Evolutionary conservation across 306 rosid species (phyloP), one percentile per base, ranked within the genome.

Genomic region (Sphenostylis stenocarpa): DNA sequence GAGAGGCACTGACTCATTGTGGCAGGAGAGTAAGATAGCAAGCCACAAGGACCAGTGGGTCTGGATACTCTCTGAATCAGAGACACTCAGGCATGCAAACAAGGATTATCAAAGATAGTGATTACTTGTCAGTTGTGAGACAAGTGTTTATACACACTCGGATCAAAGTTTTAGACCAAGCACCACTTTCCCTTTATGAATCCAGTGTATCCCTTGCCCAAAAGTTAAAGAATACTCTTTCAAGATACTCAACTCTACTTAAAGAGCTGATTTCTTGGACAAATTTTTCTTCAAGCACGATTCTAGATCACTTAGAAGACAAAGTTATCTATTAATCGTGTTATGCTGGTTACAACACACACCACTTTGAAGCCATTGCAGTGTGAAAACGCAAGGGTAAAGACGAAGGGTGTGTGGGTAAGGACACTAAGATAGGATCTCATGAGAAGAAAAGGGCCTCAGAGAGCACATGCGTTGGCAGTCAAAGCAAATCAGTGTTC

Each of bases 51-150:
- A 62, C 70, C 28, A 65, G 63, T 45, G 76, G 20, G 77, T 71
- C 82, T 70, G 64, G 64, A 64, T 64, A 76, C 74, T 23, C 71
- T 78, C 77, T 79, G 78, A 72, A 68, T 63, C 68, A 72, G 28
- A 39, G 31, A 80, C 57, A 41, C 79, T 65, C 70, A 53, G 62
- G 49, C 79, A 66, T 66, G 51, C 55, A 73, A 65, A 64, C 75
- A 53, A 80, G 79, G 75, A 26, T 72, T 80, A 65, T 65, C 80
- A 74, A 74, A 74, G 75, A 43, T 34, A 73, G 55, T 65, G 45
- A 38, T 47, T 28, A 12, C 75, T 70, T 70, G 71, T 58, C 83
- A 79, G 66, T 71, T 62, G 24, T 70, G n/a, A 39, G 24, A 33
- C 38, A 29, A 57, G 51, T 43, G 45, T 62, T 75, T 19, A 28